Evolutionary conservation across 208 protist species (phyloP), one percentile per base, ranked within the genome.

Genomic region (Acanthamoeba lugdunensis): DNA sequence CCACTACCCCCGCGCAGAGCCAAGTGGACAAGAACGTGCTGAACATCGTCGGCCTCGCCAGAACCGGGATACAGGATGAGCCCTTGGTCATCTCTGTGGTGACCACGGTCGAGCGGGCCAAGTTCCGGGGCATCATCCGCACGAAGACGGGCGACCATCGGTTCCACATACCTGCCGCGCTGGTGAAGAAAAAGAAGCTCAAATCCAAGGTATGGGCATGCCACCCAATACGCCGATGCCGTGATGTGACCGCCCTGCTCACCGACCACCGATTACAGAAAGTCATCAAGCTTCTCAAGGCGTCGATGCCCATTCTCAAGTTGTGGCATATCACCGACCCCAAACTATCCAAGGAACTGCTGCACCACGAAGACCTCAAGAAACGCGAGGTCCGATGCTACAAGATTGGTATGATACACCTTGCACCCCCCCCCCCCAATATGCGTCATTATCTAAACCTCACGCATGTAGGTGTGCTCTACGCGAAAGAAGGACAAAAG

Each of bases 231-330:
- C 45, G 16, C 54, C 4, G 54, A 58, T 58, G 54, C 18, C 18
- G 52, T 18, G 52, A 21, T 61, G 54, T 25, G 54, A 16, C 21
- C 18, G 54, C 54, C 16, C 54, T 33, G 54, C 13, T 61, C 13
- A 61, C 54, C 54, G 54, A 16, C n/a, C 9, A 11, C n/a, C n/a
- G 16, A 11, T 25, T 69, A 23, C 33, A 79, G 71, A 79, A 79
- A 79, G 71, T 79, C n/a, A 79, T 79, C 71, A 79, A 79, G 71
- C 33, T 79, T 3, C n/a, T 79, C 30, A 79, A 79, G 41, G 71
- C 71, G 13, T 79, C 71, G 9, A 14, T 79, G 28, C 71, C 63
- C 25, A 33, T 30, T 13, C 71, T 79, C 18, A 79, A 50, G 33
- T 30, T 79, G 71, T 79, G 71, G 71, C 71, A 37, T 14, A 37